Evolutionary conservation across 768 basidiomycete genomes (phyloP), one percentile per base, ranked within the genome.

Genomic region (Mycena indigotica): DNA sequence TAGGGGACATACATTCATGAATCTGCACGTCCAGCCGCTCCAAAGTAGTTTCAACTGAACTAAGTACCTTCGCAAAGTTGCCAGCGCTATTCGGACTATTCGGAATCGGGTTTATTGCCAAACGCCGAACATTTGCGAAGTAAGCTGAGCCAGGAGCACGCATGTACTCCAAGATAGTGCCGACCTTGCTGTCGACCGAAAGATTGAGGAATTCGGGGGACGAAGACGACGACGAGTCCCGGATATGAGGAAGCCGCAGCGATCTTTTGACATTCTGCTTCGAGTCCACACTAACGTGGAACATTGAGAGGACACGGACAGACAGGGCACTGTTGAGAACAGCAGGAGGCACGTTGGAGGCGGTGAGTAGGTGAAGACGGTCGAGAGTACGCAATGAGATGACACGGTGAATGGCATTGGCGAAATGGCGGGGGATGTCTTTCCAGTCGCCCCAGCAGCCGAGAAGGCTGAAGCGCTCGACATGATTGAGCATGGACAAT

Each of bases 371-470:
- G 56, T 61, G 60, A 2, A 61, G 52, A 26, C 60, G 51, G 3
- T 61, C 60, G 5, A 61, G 25, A 4, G 23, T 26, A 12, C 35
- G 28, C 1, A 23, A 15, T 16, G 52, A 23, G 28, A 53, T 4
- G 10, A 54, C 5, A 21, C 52, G 52, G 32, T 28, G 15, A 12
- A 61, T 21, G 3, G 52, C 51, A 0, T 35, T 12, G 2, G 52
- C 29, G 17, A 53, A 49, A 2, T 51, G 5, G 25, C 38, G 17
- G 6, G 60, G 52, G 0, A 46, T 21, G 19, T 61, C 39, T 2
- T 3, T 10, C 60, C 60, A 61, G 39, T 56, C 46, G 13, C 60
- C 60, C 60, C 60, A 61, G 49, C 60, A 61, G 4, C 35, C 60
- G 12, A 61, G 57, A 16, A 61, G 8, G 3, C 39, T 30, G 48